Percentiles rank a stretch among this genome's conserved stretches.
phyloP scores from a whole-genome alignment of 495 filamentous ascomycete species.

The Daldinia caldariorum region DNA sequence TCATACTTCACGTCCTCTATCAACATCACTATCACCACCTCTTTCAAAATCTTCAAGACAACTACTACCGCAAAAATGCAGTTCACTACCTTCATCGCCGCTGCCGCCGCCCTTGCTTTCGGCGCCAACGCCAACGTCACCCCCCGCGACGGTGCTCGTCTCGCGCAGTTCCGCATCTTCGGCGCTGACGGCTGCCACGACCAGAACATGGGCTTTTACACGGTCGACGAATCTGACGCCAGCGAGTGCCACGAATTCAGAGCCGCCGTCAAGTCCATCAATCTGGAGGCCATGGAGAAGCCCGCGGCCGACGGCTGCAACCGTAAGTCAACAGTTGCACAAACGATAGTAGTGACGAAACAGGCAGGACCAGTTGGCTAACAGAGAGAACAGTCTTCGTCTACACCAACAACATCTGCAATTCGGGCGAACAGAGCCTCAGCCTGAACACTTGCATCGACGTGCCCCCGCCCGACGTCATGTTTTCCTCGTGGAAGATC shows the following conservation, averaged over 20 bases:
- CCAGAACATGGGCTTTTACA: slow-evolving; percentile 46
- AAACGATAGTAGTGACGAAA: too few relatives aligned
- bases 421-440: slow-evolving; percentile 4
- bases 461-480: not conserved
- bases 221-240: slow-evolving; percentile 40
- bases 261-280: slow-evolving; percentile 24
- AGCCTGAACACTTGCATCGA: slow-evolving; percentile 20
- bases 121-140: slow-evolving; percentile 36
- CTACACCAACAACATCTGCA: slow-evolving; percentile 37
- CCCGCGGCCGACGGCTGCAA: slow-evolving; percentile 36
- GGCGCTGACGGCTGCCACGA: slow-evolving; percentile 36
- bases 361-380: too few relatives aligned
- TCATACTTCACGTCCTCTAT: slow-evolving; percentile 8
- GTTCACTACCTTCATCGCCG: slow-evolving; percentile 42
- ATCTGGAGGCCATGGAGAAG: slow-evolving; percentile 22
- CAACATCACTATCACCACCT: slow-evolving; percentile 10
- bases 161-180: slow-evolving; percentile 46
- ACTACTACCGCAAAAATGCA: slow-evolving; percentile 44
- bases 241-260: slow-evolving; percentile 36
- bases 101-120: slow-evolving; percentile 32
- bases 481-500: slow-evolving; percentile 36
- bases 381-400: slow-evolving; percentile 28
- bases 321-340: too few relatives aligned
- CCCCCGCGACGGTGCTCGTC: slow-evolving; percentile 38
- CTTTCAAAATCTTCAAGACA: slow-evolving; percentile 5